Evolutionary conservation across 352 stramenopile genomes (phyloP).

Genomic region (Globisporangium cederbergense): DNA sequence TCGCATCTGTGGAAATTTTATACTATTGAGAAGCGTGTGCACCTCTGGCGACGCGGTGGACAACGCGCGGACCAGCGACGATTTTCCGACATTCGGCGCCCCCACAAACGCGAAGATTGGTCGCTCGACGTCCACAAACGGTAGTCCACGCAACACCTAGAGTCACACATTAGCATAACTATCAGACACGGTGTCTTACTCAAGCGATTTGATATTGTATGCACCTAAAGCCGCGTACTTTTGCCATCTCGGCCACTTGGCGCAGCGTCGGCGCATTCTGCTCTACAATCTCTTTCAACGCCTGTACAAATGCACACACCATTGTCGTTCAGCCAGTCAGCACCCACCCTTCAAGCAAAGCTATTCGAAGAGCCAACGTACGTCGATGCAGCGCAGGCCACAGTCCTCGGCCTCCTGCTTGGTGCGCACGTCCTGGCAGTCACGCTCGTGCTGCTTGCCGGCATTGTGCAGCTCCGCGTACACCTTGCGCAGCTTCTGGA

Average conservation of each 20-base stretch:
- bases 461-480: conserved; percentile 76
- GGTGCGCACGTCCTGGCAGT: conserved; percentile 64
- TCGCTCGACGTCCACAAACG: conserved; percentile 74
- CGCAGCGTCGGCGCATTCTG: conserved; percentile 34
- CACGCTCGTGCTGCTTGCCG: conserved; percentile 66
- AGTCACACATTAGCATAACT: background rate
- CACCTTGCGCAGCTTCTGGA: conserved; percentile 74
- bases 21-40: background rate
- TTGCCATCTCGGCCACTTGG: conserved; percentile 57
- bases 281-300: conserved; percentile 47
- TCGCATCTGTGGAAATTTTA: background rate
- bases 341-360: background rate
- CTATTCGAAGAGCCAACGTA: conserved; percentile 13
- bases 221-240: conserved; percentile 22
- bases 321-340: background rate
- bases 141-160: conserved; percentile 68
- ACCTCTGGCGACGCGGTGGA: conserved; percentile 83
- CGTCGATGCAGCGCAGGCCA: conserved; percentile 72
- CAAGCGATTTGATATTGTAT: background rate
- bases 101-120: conserved; percentile 85
- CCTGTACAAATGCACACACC: conserved; percentile 19
- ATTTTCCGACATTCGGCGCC: conserved; percentile 85
- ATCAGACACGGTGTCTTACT: background rate
- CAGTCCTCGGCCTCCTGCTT: conserved; percentile 81
- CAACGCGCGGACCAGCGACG: conserved; percentile 71